Base-by-base conservation (phyloP, 352 stramenopile genomes). In the Globisporangium paddicum region DNA sequence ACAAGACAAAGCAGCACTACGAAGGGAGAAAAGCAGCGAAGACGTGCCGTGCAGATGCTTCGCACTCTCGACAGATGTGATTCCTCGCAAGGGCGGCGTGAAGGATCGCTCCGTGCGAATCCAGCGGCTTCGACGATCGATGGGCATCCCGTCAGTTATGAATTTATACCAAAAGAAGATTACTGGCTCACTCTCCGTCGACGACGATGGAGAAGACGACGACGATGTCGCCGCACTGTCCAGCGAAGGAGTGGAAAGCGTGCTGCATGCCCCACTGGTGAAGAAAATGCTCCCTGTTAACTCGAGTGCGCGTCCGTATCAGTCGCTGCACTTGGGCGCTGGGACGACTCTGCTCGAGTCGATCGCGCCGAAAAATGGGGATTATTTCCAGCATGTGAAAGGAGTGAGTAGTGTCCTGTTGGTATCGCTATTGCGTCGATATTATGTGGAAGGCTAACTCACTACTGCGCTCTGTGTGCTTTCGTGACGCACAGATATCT, bases 131-230 rank as follows among this genome's bases (percentile, higher is more conserved):
- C 75, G 64, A 32, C 56, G 70, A 67, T 60, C 60, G 16, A 56
- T 60, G 0, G 76, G 76, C 5, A 63, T 82, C 8, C 62, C 76
- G 41, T 82, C 76, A 14, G 69, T 64, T 47, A 69, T 73, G 28
- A 82, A 68, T 28, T 46, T 79, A 35, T 86, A 72, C 50, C 65
- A 62, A 19, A 66, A 68, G 34, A 83, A 77, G 53, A 71, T 82
- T 28, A 44, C 26, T 14, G 3, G 55, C 0, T 62, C 42, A 11
- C 41, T 38, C 3, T 25, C 19, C 9, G 48, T 66, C 45, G 42
- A 69, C 23, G 69, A 66, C n/a, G 53, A 68, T 19, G 64, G 65
- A 19, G 23, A 69, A 19, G 66, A 68, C 52, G 63, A 67, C 3
- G 60, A 61, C 9, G 62, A n/a, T n/a, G n/a, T n/a, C n/a, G n/a